Conservation (phyloP, 1,139 yeast species). For the Chernovozyma aurita region DNA sequence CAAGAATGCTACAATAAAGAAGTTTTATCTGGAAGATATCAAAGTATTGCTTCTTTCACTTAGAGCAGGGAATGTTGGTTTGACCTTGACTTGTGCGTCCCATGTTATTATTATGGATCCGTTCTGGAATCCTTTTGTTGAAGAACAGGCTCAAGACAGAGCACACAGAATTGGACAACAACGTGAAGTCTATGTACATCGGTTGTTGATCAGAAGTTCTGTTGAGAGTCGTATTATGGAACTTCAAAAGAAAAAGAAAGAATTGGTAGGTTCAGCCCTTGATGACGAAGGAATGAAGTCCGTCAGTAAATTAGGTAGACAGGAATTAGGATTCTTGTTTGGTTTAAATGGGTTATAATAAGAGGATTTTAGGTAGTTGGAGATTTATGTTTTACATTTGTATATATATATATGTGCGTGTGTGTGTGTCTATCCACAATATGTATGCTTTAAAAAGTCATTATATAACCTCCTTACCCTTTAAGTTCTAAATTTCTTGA, state of each 20-base stretch:
- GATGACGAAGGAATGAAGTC: slow-evolving; percentile 65
- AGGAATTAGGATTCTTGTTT: slow-evolving; percentile 74
- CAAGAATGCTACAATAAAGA: slow-evolving; percentile 58
- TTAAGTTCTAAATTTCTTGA: slow-evolving; percentile 28
- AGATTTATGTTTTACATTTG: slow-evolving; percentile 1
- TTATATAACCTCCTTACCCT: no score
- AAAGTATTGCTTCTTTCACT: slow-evolving; percentile 68
- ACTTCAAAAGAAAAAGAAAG: slow-evolving; percentile 70
- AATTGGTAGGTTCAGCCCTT: slow-evolving; percentile 73
- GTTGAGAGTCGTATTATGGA: slow-evolving; percentile 84
- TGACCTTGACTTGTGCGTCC: slow-evolving; percentile 88
- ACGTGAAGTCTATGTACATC: slow-evolving; percentile 67
- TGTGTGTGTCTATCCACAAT: not conserved
- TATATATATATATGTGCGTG: slow-evolving; percentile 1
- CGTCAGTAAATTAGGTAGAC: slow-evolving; percentile 61
- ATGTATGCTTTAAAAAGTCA: no score
- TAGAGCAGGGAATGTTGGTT: slow-evolving; percentile 90
- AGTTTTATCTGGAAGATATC: slow-evolving; percentile 55
- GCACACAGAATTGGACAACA: slow-evolving; percentile 92
- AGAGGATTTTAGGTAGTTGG: not conserved
- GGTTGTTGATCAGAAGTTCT: slow-evolving; percentile 60
- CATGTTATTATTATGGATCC: slow-evolving; percentile 90
- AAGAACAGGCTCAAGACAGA: slow-evolving; percentile 93
- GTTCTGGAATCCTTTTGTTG: slow-evolving; percentile 95
- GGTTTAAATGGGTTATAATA: slow-evolving; percentile 47